phyloP scores from a whole-genome alignment of 2,329 filamentous ascomycete species.

The Bipolaris cookei region DNA sequence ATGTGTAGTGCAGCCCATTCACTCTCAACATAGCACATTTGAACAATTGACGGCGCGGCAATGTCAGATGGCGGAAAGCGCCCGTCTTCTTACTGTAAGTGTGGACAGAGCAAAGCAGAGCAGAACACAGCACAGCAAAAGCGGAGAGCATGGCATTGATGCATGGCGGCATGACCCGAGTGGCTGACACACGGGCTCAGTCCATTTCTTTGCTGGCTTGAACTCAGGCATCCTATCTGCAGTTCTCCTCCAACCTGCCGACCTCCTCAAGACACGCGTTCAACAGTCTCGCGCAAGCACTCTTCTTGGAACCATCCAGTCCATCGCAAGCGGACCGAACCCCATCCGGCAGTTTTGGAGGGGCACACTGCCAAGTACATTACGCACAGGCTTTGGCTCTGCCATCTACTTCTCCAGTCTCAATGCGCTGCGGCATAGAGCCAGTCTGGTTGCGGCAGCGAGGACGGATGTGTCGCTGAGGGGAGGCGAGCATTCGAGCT shows the following conservation, averaged over 20 bases:
- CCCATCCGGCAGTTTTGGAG: constrained; percentile 84
- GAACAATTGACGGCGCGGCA: constrained; percentile 42
- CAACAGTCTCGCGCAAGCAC: constrained; percentile 80
- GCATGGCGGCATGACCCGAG: neutral
- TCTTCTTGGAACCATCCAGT: constrained; percentile 70
- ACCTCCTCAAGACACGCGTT: constrained; percentile 94
- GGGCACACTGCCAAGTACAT: constrained; percentile 88
- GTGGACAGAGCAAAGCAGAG: neutral
- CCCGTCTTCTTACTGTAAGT: constrained; percentile 59
- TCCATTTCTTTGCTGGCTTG: constrained; percentile 89
- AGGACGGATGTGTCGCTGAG: constrained; percentile 19
- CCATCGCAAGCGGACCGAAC: constrained; percentile 70
- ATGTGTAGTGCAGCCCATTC: constrained; percentile 16
- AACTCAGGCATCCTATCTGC: constrained; percentile 87
- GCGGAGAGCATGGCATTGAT: neutral
- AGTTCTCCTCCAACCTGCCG: constrained; percentile 89
- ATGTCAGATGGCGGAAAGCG: constrained; percentile 61
- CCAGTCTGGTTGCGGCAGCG: constrained; percentile 49
- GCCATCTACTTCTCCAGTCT: constrained; percentile 93
- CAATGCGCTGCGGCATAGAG: constrained; percentile 77
- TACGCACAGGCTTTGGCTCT: constrained; percentile 90
- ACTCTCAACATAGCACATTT: constrained; percentile 29
- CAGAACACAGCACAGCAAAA: neutral
- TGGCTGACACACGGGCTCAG: constrained; percentile 19
- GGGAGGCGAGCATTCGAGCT: constrained; percentile 62